A percentile compares a stretch with the other conserved stretches of the same genome.
These are phyloP conservation scores for Stachybotrys chlorohalonatus DNA, from an alignment of 2,329 filamentous ascomycete species.

Conservation along the genomic window DNA sequence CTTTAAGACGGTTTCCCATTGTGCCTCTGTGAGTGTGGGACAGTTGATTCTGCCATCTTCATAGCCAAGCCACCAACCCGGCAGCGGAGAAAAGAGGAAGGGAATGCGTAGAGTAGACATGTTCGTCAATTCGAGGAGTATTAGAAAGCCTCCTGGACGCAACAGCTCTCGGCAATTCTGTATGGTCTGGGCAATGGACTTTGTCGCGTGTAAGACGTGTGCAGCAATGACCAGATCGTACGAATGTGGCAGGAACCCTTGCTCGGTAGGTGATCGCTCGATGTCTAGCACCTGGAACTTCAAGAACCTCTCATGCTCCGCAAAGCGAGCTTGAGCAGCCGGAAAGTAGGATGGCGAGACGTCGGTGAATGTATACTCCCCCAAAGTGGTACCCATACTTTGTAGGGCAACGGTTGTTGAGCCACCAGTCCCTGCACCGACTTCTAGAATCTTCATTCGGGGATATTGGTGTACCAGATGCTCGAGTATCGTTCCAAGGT, in stretches of 20 bases:
- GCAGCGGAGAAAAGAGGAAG: background rate
- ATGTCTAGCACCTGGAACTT: background rate
- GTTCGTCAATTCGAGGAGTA: background rate
- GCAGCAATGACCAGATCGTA: background rate
- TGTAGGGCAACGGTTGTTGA: background rate
- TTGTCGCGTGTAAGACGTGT: background rate
- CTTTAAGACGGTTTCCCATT: slow-evolving; percentile 2
- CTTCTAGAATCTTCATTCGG: background rate
- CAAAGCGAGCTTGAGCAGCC: background rate
- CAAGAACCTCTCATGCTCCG: background rate
- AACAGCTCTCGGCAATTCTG: background rate
- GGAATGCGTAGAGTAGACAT: background rate
- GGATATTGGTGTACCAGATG: background rate
- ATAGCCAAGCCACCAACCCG: background rate
- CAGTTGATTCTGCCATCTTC: background rate
- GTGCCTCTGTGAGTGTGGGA: background rate
- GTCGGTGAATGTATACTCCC: background rate
- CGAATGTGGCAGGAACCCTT: background rate
- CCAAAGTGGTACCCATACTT: background rate
- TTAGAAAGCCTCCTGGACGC: background rate
- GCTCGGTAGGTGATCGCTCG: background rate
- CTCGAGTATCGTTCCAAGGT: background rate
- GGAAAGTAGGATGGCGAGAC: background rate
- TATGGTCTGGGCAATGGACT: background rate
- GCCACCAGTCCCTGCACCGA: background rate